phyloP scores from a whole-genome alignment of 805 yeast species.

The Blastobotrys attinorum region DNA sequence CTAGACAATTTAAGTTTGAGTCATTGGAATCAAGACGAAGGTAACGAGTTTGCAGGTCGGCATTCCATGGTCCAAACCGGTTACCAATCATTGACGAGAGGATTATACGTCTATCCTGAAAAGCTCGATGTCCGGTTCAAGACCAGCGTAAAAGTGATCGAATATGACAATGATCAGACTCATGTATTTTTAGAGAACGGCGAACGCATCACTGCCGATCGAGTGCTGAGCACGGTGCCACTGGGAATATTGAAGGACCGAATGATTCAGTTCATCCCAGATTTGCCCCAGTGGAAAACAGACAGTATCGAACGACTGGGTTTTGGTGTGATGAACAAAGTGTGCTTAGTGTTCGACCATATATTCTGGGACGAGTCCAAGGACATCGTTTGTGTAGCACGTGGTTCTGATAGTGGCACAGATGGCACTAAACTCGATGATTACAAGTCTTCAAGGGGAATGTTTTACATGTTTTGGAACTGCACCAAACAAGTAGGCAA shows the following conservation, averaged over 20 bases:
- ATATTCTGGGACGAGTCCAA: slow-evolving; percentile 33
- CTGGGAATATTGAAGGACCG: slow-evolving; percentile 34
- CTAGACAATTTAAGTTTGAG: slow-evolving; percentile 30
- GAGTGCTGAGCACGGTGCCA: slow-evolving; percentile 33
- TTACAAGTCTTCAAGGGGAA: slow-evolving; percentile 27
- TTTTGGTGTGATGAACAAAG: slow-evolving; percentile 34
- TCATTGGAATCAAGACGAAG: slow-evolving; percentile 36
- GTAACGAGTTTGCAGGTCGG: slow-evolving; percentile 32
- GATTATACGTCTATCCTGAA: slow-evolving; percentile 31
- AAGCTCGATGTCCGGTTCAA: slow-evolving; percentile 34
- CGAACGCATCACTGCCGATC: slow-evolving; percentile 33
- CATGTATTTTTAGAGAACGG: slow-evolving; percentile 32
- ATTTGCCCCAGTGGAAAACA: slow-evolving; percentile 33
- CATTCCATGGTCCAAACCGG: slow-evolving; percentile 34
- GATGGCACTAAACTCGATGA: slow-evolving; percentile 14
- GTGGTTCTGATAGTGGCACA: slow-evolving; percentile 18
- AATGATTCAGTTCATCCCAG: slow-evolving; percentile 33
- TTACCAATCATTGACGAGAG: slow-evolving; percentile 29
- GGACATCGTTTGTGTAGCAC: slow-evolving; percentile 27
- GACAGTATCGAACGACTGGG: slow-evolving; percentile 34
- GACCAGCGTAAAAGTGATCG: slow-evolving; percentile 31
- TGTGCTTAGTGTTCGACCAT: slow-evolving; percentile 18
- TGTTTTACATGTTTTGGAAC: slow-evolving; percentile 34
- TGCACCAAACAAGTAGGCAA: slow-evolving; percentile 28
- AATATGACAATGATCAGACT: slow-evolving; percentile 29